Percentiles rank a stretch among this genome's conserved stretches.
phyloP scores from a whole-genome alignment of 805 yeast species.

The Metschnikowia matae region DNA sequence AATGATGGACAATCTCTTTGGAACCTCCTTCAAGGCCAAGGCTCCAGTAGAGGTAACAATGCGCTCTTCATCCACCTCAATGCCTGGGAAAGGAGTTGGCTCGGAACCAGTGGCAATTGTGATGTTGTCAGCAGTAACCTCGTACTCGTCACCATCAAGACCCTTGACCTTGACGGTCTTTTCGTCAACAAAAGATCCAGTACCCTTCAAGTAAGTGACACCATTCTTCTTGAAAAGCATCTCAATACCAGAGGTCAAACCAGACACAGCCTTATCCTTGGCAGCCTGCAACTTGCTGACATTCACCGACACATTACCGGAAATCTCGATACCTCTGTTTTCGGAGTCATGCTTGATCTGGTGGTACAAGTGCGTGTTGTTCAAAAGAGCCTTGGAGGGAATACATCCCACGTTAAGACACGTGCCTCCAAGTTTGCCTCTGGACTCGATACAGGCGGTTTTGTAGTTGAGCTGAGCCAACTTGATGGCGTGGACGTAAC shows the following conservation, averaged over 20 bases:
- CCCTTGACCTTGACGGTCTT: slow-evolving; percentile 76
- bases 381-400: slow-evolving; percentile 92
- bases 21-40: slow-evolving; percentile 77
- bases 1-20: slow-evolving; percentile 85
- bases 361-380: slow-evolving; percentile 92
- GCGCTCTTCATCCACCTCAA: slow-evolving; percentile 92
- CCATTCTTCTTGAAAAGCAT: slow-evolving; percentile 92
- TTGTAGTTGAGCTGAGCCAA: slow-evolving; percentile 94
- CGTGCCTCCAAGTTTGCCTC: slow-evolving; percentile 96
- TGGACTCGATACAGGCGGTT: slow-evolving; percentile 95
- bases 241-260: slow-evolving; percentile 92
- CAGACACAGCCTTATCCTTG: slow-evolving; percentile 84
- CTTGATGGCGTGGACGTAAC: slow-evolving; percentile 97
- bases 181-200: slow-evolving; percentile 83
- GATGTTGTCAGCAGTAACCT: slow-evolving; percentile 77
- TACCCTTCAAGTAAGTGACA: slow-evolving; percentile 91
- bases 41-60: slow-evolving; percentile 96
- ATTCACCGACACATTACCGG: slow-evolving; percentile 68
- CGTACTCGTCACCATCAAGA: slow-evolving; percentile 76
- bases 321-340: slow-evolving; percentile 86
- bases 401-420: slow-evolving; percentile 99
- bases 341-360: slow-evolving; percentile 80
- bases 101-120: slow-evolving; percentile 98
- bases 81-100: slow-evolving; percentile 98
- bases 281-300: slow-evolving; percentile 80